Base-by-base conservation (phyloP, 2,329 filamentous ascomycete genomes). In the Stemphylium vesicarium region DNA sequence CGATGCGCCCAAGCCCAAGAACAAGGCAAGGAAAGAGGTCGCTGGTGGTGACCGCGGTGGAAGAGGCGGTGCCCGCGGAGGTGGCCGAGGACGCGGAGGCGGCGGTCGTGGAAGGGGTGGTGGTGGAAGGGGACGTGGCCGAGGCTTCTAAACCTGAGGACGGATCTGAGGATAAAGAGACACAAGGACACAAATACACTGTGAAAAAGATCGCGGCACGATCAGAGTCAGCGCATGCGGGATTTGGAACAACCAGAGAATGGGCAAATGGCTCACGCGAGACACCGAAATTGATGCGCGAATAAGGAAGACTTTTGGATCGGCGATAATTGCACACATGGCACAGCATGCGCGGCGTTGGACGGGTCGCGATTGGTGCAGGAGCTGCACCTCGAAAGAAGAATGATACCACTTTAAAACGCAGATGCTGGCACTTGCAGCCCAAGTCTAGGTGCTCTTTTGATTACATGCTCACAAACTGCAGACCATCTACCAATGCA, bases 1-100 rank as follows among this genome's bases (percentile, higher is more conserved):
- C 76, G 95, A 99, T 79, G 88, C 92, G 70, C 92, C 94, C 46
- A 99, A 99, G 83, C 94, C 95, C 58, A 98, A 98, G 89, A 99
- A 99, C 82, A 99, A 99, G 87, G 94, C 95, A 22, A 87, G 94
- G 74, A 99, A 99, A 84, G 95, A 98, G 80, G 84, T 78, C 6
- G 77, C 80, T 40, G 78, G 82, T 39, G 74, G 80, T 41, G 74
- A 79, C 40, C 70, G 82, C 16, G 78, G 81, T 35, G 77, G 81
- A 24, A 49, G 59, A 15, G 62, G 62, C 12, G 49, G 64, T 49
- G 57, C 62, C 18, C 51, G 64, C 69, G 68, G 81, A 46, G 75
- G 82, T 24, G 75, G 76, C 32, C 58, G 70, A 38, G 69, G 79
- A 61, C 75, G 79, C 57, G 75, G 71, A 29, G 58, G 55, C 18